These are phyloP conservation scores for Ogataea nitratoaversa DNA, from an alignment of 805 yeast genomes.

Conservation along the genomic window DNA sequence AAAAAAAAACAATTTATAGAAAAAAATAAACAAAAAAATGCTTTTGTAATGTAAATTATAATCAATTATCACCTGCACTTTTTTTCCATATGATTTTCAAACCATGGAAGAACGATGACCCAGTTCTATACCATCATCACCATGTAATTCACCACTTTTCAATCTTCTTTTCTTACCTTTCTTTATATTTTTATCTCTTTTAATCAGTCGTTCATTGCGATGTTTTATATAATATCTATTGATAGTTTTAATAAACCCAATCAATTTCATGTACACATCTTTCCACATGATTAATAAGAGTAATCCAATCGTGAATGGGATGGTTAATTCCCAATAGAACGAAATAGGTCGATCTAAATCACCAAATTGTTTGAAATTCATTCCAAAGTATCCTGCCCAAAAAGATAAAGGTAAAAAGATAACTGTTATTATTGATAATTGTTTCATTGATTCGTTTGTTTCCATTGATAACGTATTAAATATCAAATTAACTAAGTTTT, in stretches of 20 bases:
- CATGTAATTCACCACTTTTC: not conserved
- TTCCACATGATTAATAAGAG: slow-evolving; percentile 34
- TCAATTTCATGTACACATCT: slow-evolving; percentile 9
- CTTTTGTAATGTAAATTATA: too few relatives aligned
- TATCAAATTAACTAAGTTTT: slow-evolving; percentile 46
- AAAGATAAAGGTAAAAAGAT: slow-evolving; percentile 56
- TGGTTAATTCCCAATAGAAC: slow-evolving; percentile 46
- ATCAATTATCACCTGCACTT: too few relatives aligned
- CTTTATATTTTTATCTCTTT: not conserved
- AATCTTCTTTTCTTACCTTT: not conserved
- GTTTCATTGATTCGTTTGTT: slow-evolving; percentile 51
- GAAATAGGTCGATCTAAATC: slow-evolving; percentile 35
- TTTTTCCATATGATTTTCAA: too few relatives aligned
- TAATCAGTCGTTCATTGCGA: too few relatives aligned
- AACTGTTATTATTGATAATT: slow-evolving; percentile 52
- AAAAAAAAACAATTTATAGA: too few relatives aligned
- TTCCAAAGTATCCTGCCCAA: slow-evolving; percentile 59
- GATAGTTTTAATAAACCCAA: slow-evolving; percentile 4
- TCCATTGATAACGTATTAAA: slow-evolving; percentile 56
- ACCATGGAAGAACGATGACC: too few relatives aligned
- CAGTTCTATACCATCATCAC: too few relatives aligned
- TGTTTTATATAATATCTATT: slow-evolving; percentile 7
- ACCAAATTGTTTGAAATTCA: slow-evolving; percentile 45
- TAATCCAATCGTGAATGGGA: slow-evolving; percentile 37
- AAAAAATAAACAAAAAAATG: too few relatives aligned